Conservation (phyloP, 805 yeast species). For the Kluyveromyces aestuarii region DNA sequence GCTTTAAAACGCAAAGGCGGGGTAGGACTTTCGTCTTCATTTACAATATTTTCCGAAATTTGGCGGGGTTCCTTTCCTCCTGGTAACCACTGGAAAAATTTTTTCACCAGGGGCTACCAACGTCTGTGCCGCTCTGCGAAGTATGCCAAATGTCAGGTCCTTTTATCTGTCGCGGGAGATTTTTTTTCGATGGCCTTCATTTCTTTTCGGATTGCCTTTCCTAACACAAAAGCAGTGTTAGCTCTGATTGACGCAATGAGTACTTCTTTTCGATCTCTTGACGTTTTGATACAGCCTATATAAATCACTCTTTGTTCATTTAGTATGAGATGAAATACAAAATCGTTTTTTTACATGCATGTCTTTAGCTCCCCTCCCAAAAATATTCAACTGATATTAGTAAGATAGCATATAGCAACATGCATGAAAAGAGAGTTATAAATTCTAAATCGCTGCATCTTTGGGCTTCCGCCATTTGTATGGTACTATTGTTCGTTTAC, state of each 20-base stretch:
- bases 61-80: no score
- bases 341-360: no score
- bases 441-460: background rate
- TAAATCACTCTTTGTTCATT: background rate
- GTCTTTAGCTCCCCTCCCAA: background rate
- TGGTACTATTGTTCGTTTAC: background rate
- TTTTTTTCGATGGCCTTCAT: background rate
- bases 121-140: no score
- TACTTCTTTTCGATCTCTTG: background rate
- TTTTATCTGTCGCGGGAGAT: background rate
- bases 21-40: no score
- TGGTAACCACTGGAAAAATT: no score
- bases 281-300: background rate
- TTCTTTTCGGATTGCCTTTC: background rate
- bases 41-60: no score
- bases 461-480: background rate
- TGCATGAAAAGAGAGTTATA: background rate
- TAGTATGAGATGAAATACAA: no score
- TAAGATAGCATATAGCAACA: no score
- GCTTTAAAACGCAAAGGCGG: no score
- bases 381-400: no score
- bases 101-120: no score
- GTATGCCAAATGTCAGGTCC: no score
- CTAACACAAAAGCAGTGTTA: background rate
- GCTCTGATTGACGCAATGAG: background rate